Evolutionary conservation across 2,329 filamentous ascomycete genomes (phyloP), one percentile per base, ranked within the genome.

Genomic region (Periconia digitata): DNA sequence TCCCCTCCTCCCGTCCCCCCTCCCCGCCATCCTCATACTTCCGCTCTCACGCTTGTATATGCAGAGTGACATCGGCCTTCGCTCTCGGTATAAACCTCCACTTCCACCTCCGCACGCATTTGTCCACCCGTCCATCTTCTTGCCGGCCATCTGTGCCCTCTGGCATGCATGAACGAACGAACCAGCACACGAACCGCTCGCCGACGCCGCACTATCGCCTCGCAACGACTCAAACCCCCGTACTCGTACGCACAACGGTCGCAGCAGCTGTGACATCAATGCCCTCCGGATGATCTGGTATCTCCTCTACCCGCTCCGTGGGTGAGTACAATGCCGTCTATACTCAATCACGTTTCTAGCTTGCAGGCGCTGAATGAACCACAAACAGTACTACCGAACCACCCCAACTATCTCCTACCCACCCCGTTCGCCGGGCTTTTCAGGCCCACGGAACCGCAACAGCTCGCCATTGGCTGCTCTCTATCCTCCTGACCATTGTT

Each of bases 291-390:
- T 89, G 86, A 86, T 89, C 73, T 89, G 86, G 86, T 89, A 87
- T 75, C 74, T 91, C 43, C 75, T 91, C 57, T 90, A 87, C 74
- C 87, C 87, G 65, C 77, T 91, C 59, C 81, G 87, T 80, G 86
- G 87, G 86, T 89, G 73, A 71, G 85, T 80, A n/a, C n/a, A n/a
- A 21, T 17, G 39, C 23, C 27, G 16, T 22, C 20, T 22, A 22
- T 42, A 29, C 37, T 38, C 34, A 41, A n/a, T n/a, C n/a, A n/a
- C n/a, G n/a, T n/a, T n/a, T n/a, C n/a, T 36, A 23, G 41, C 20
- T 34, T n/a, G 23, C 24, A 45, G 29, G 32, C 47, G 40, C 54
- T n/a, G n/a, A 46, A 57, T 64, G 44, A 64, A 50, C 27, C 29
- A 15, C n/a, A 6, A 18, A 18, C 62, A 90, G 87, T 75, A 91